These are phyloP conservation scores for Annulohypoxylon nitens DNA, from an alignment of 495 filamentous ascomycete species.

Conservation along the genomic window DNA sequence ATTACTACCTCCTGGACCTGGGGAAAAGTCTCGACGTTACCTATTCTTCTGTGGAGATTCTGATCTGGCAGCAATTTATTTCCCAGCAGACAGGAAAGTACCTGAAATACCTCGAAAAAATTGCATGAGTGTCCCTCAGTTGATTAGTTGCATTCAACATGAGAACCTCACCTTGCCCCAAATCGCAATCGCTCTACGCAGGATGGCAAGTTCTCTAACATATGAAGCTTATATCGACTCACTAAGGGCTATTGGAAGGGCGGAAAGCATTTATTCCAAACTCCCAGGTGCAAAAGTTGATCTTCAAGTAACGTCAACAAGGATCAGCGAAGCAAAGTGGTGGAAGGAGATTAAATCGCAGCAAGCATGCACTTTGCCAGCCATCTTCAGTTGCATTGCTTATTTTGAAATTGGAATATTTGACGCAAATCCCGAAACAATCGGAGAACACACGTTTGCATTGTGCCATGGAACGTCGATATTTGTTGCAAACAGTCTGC, in stretches of 20 bases:
- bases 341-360: neutral
- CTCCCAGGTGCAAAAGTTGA: neutral
- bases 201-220: neutral
- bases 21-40: neutral
- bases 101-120: neutral
- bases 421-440: neutral
- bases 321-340: neutral
- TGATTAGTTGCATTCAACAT: neutral
- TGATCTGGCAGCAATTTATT: neutral
- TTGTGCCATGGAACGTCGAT: neutral
- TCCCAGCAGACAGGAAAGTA: neutral
- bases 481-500: neutral
- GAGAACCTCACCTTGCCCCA: neutral
- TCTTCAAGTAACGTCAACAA: neutral
- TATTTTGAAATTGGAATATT: neutral
- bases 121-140: neutral
- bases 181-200: neutral
- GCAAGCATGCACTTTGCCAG: neutral
- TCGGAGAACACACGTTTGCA: neutral
- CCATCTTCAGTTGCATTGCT: neutral
- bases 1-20: neutral
- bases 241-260: neutral
- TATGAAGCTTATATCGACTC: neutral
- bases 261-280: neutral
- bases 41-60: neutral